Evolutionary conservation across 2,329 filamentous ascomycete genomes (phyloP).

Genomic region (Beauveria bassiana): DNA sequence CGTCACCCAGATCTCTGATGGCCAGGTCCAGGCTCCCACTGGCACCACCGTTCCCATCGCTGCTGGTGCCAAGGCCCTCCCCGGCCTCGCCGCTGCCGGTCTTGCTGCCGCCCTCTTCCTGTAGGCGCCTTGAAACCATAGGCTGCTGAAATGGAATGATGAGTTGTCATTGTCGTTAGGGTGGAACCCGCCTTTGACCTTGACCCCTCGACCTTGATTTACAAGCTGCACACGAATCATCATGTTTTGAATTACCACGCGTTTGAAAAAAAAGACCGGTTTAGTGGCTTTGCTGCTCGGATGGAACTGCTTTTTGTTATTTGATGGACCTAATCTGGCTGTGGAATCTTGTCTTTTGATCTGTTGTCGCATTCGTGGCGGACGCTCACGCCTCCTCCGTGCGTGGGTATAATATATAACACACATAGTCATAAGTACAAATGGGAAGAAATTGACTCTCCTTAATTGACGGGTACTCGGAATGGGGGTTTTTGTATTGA

Average conservation of each 20-base stretch:
- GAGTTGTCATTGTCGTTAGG: neutral
- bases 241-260: neutral
- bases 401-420: slow-evolving; percentile 10
- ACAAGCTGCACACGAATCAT: neutral
- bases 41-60: slow-evolving; percentile 4
- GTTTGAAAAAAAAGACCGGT: neutral
- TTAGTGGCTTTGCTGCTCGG: slow-evolving; percentile 3
- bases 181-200: neutral
- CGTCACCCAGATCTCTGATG: slow-evolving; percentile 24
- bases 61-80: slow-evolving; percentile 15
- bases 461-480: neutral
- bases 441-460: slow-evolving; percentile 1
- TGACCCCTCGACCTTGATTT: neutral
- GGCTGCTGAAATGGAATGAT: neutral
- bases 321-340: slow-evolving; percentile 1
- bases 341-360: neutral
- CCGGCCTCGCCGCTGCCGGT: slow-evolving; percentile 10
- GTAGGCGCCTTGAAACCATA: slow-evolving; percentile 8
- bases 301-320: neutral
- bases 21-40: slow-evolving; percentile 23
- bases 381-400: neutral
- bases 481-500: too few relatives aligned
- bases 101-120: slow-evolving; percentile 12
- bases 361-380: slow-evolving; percentile 1
- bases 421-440: slow-evolving; percentile 13